Evolutionary conservation across 768 basidiomycete genomes (phyloP).

Genomic region (Fistulinella prunicolor): DNA sequence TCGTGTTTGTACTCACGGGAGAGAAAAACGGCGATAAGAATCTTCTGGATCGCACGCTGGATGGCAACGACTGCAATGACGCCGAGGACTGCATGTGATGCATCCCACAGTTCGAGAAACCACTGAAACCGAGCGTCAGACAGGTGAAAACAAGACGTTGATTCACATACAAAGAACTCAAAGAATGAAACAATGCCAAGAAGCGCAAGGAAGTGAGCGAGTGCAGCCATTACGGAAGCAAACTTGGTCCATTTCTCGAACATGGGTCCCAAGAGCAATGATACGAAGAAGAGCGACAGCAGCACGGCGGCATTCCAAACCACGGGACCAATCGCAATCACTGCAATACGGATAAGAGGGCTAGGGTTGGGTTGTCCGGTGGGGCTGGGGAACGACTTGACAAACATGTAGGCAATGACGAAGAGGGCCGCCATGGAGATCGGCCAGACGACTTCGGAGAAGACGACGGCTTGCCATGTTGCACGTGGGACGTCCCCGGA

Average conservation of each 20-base stretch:
- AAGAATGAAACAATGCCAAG: slow-evolving; percentile 88
- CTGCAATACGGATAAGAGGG: slow-evolving; percentile 82
- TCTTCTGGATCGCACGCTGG: slow-evolving; percentile 91
- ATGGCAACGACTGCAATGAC: slow-evolving; percentile 86
- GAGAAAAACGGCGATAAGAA: slow-evolving; percentile 90
- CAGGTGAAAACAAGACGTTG: slow-evolving; percentile 30
- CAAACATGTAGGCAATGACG: slow-evolving; percentile 85
- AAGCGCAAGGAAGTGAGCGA: slow-evolving; percentile 81
- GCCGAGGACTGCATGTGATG: slow-evolving; percentile 94
- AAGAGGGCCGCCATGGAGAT: slow-evolving; percentile 75
- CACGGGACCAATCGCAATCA: slow-evolving; percentile 89
- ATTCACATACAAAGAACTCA: slow-evolving; percentile 83
- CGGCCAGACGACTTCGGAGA: slow-evolving; percentile 82
- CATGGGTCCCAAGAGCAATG: slow-evolving; percentile 91
- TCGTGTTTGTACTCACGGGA: slow-evolving; percentile 98
- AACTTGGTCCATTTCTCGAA: slow-evolving; percentile 83
- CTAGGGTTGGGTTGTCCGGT: slow-evolving; percentile 69
- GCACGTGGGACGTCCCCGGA: slow-evolving; percentile 94
- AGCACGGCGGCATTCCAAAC: slow-evolving; percentile 93
- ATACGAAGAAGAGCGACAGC: slow-evolving; percentile 81
- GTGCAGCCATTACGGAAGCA: slow-evolving; percentile 86
- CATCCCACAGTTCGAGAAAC: slow-evolving; percentile 96
- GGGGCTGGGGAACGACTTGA: slow-evolving; percentile 80
- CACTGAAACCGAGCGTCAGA: slow-evolving; percentile 48
- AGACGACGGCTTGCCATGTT: slow-evolving; percentile 76